Conservation (phyloP, 352 stramenopile genomes). For the Paralagenidium karlingii region DNA sequence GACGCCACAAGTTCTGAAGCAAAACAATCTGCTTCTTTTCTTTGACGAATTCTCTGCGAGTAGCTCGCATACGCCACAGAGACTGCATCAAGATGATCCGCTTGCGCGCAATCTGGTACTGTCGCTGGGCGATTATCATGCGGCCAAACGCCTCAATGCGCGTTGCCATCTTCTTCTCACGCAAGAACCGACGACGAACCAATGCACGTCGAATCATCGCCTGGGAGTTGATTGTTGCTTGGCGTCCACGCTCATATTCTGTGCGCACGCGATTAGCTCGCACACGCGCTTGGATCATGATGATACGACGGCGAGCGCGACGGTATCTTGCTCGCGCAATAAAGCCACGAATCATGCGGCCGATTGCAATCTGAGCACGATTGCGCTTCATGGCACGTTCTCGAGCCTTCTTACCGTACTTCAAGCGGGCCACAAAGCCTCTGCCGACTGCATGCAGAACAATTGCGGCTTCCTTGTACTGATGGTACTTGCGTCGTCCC, state of each 20-base stretch:
- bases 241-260: slow-evolving; percentile 73
- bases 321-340: slow-evolving; percentile 44
- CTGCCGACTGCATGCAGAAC: slow-evolving; percentile 62
- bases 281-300: slow-evolving; percentile 81
- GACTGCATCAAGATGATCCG: slow-evolving; percentile 72
- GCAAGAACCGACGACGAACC: slow-evolving; percentile 62
- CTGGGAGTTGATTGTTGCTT: slow-evolving; percentile 81
- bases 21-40: slow-evolving; percentile 35
- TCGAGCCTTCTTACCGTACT: slow-evolving; percentile 80
- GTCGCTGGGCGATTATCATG: slow-evolving; percentile 66
- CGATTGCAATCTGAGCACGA: slow-evolving; percentile 68
- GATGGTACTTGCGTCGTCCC: slow-evolving; percentile 35
- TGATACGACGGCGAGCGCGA: slow-evolving; percentile 35
- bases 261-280: slow-evolving; percentile 78
- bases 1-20: slow-evolving; percentile 73
- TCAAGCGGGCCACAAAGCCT: slow-evolving; percentile 67
- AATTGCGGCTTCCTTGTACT: slow-evolving; percentile 65
- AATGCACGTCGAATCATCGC: slow-evolving; percentile 78
- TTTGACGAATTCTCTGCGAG: slow-evolving; percentile 37
- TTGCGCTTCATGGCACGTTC: slow-evolving; percentile 55
- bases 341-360: slow-evolving; percentile 58
- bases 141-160: slow-evolving; percentile 71
- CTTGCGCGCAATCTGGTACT: slow-evolving; percentile 39
- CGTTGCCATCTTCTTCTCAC: slow-evolving; percentile 81
- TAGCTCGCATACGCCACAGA: slow-evolving; percentile 62